phyloP scores from a whole-genome alignment of 1,284 basidiomycete genomes.

The Ustilago vetiveriae region DNA sequence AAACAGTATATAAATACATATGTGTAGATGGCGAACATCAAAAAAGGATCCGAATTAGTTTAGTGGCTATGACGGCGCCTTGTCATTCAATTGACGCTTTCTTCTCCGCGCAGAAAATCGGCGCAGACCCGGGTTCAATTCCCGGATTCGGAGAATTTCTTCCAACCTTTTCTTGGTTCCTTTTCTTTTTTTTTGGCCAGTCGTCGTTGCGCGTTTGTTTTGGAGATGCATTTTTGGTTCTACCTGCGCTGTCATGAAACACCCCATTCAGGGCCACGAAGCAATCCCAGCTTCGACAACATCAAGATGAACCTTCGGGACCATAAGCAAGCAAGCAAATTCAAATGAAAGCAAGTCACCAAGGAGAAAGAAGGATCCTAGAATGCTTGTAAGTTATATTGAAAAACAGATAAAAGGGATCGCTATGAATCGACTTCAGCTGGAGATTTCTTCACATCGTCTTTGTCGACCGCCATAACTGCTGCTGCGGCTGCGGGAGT shows the following conservation, averaged over 20 bases:
- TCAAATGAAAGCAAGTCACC: no score
- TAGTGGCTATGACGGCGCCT: constrained; percentile 59
- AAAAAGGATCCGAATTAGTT: constrained; percentile 50
- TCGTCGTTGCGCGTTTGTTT: neutral
- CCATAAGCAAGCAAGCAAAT: no score
- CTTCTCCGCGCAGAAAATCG: constrained; percentile 41
- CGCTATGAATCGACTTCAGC: neutral
- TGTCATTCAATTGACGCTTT: constrained; percentile 35
- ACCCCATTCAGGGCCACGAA: no score
- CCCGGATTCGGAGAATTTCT: constrained; percentile 48
- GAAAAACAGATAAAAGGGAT: no score
- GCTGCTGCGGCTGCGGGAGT: neutral
- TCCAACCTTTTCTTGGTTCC: neutral
- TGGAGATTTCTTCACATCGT: no score
- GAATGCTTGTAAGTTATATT: no score
- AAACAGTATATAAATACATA: constrained; percentile 2
- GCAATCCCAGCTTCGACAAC: no score
- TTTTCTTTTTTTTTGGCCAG: constrained; percentile 1
- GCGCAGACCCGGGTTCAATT: constrained; percentile 57
- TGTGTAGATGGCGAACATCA: neutral
- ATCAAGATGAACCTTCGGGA: no score
- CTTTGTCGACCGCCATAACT: no score
- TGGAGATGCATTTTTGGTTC: neutral
- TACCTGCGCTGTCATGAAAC: no score
- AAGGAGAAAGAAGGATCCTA: no score